Evolutionary conservation across 2,329 filamentous ascomycete species (phyloP), one percentile per base, ranked within the genome.

Genomic region (Nothophoma quercina): DNA sequence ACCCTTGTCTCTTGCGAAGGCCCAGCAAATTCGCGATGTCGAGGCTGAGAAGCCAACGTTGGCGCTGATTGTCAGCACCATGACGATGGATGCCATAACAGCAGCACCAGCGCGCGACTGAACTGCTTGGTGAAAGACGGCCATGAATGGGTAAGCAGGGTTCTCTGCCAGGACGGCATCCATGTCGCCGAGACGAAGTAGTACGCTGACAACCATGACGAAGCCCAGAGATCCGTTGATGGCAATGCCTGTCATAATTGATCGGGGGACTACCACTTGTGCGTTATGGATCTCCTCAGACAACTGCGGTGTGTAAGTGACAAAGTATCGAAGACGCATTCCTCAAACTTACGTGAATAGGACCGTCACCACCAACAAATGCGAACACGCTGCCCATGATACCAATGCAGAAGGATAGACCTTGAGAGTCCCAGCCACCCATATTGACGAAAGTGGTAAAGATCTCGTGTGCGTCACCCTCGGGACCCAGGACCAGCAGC

Each of bases 101-200:
- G 77, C 79, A 2, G 80, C 78, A 1, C 77, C 77, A 2, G 60
- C 19, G 0, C 46, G 56, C 1, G 69, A 72, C 16, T 59, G 50
- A 0, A 64, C 60, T 1, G 63, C 67, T 5, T 59, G 49, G n/a
- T 60, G 57, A 38, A 85, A 81, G 23, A 82, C 60, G 3, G 82
- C 80, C 1, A 83, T 79, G 40, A 67, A 70, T 0, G 68, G 67
- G n/a, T 68, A 71, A 76, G 62, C 82, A 77, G 4, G 82, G 77
- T 60, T 64, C 51, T 51, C 63, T 15, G 47, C 50, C 4, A 71
- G 44, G 0, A 68, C 69, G 0, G 57, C 59, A 4, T 75, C 65
- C 10, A 75, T 63, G 29, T 74, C 65, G 0, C 71, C 69, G 22
- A 74, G 56, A 23, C 70, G 67, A 48, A 75, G 75, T 23, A 72